Base-by-base conservation (phyloP, 768 basidiomycete species). In the Paxillus involutus region DNA sequence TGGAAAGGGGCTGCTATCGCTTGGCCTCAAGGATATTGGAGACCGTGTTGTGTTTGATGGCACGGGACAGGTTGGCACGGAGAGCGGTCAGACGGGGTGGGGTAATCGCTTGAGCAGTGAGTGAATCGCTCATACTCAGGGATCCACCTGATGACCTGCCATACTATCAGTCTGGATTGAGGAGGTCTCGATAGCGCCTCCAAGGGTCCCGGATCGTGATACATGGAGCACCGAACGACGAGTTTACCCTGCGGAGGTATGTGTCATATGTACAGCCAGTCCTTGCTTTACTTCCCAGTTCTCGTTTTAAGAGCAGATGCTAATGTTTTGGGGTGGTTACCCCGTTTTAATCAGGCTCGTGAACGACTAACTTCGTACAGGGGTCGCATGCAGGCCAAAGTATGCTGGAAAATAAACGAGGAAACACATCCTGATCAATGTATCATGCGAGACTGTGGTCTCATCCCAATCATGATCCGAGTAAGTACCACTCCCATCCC, bases 401-500 rank as follows among this genome's bases (percentile, higher is more conserved):
- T 98, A 39, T 86, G 85, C 60, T 98, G 93, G 91, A 84, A 81
- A 37, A 82, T 95, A 52, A 80, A 80, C 26, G 71, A 71, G 35
- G 80, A 85, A 51, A 82, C 82, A n/a, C 84, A 87, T 46, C 77
- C 77, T 8, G 80, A 88, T 49, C 83, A 85, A 60, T 80, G 82
- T 56, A 80, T 86, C 39, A 87, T 74, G 47, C 75, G 88, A 62
- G 96, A 98, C 53, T 94, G 95, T 67, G 97, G 97, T 53, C 78
- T 92, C 33, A 76, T 98, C 14, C 97, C 97, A 4, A 88, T 99
- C 72, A 98, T 99, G 97, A 88, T 97, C 73, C 85, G 94, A 67
- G 94, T 95, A 71, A 66, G 92, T 78, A 30, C 36, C 12, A 13
- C 30, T n/a, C 44, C 47, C 35, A 42, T 41, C 33, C 24, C 26